Evolutionary conservation across 345 rosid genomes (phyloP), one percentile per base, ranked within the genome.

Genomic region (Draba incana): DNA sequence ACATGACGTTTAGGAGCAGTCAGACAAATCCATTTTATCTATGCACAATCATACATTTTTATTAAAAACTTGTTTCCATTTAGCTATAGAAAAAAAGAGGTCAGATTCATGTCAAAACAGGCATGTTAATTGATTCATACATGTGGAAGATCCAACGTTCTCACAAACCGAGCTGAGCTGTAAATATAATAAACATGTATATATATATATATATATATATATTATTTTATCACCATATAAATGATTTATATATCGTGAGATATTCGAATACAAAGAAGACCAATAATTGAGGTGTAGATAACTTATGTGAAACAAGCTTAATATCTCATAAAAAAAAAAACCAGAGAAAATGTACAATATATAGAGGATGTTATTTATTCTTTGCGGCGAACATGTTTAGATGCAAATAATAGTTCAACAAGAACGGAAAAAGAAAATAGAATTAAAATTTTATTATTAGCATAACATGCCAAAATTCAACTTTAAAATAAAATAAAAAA

Each of bases 21-120:
- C 14, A 91, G 97, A 64, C 91, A 91, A 77, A 90, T 86, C 97
- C 95, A 90, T 78, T 85, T 88, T 64, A 90, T 81, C 97, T 90
- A 81, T 56, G 72, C 14, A 41, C 7, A 23, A 24, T 39, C 42
- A 33, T 30, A 62, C 9, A 30, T 3, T 62, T 33, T 8, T 37
- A 39, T 58, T 58, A 58, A 35, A 39, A 58, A 58, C 3, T 41
- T 13, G 6, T 33, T 33, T 39, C 35, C 33, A 24, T 39, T 57
- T 41, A 48, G 63, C 35, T 10, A 57, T 38, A 57, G 23, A 38
- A 8, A 57, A 41, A 16, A 28, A 28, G 5, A 2, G 20, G 20
- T 20, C 27, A 38, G 16, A 38, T 38, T 38, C 24, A 23, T 38
- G 3, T 8, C 3, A 15, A 23, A 23, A 39, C 6, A 58, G 8